phyloP scores from a whole-genome alignment of 2,329 filamentous ascomycete genomes.

The Aaosphaeria arxii region DNA sequence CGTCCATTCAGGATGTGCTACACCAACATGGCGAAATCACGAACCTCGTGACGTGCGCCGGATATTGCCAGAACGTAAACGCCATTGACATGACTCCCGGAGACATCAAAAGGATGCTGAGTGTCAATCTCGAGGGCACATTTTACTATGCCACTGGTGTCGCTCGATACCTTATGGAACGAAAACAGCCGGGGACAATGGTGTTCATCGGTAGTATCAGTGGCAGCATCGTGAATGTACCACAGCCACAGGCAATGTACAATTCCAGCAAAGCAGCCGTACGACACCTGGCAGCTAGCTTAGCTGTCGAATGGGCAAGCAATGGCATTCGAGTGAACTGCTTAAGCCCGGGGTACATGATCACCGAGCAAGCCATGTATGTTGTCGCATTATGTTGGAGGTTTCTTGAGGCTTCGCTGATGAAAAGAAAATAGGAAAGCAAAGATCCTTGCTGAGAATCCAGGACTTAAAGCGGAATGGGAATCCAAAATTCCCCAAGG shows the following conservation, averaged over 20 bases:
- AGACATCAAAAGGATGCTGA: background rate
- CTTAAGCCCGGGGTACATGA: conserved; percentile 80
- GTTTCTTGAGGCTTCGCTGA: background rate
- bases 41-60: conserved; percentile 73
- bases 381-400: background rate
- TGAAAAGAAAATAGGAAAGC: background rate
- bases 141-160: conserved; percentile 15
- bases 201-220: conserved; percentile 69
- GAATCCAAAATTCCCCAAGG: conserved; percentile 1
- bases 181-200: conserved; percentile 67
- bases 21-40: conserved; percentile 66
- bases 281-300: conserved; percentile 72
- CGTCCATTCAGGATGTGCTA: conserved; percentile 64
- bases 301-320: conserved; percentile 78
- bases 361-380: conserved; percentile 57
- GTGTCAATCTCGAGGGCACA: conserved; percentile 1
- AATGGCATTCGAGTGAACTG: conserved; percentile 74
- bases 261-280: conserved; percentile 83
- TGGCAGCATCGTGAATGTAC: conserved; percentile 42
- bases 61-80: conserved; percentile 61
- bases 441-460: conserved; percentile 1
- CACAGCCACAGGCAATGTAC: conserved; percentile 78
- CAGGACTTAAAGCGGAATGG: background rate
- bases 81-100: background rate
- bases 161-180: conserved; percentile 60